These are phyloP conservation scores for Alternaria sp. DNA, from an alignment of 2,329 filamentous ascomycete species.

Conservation along the genomic window DNA sequence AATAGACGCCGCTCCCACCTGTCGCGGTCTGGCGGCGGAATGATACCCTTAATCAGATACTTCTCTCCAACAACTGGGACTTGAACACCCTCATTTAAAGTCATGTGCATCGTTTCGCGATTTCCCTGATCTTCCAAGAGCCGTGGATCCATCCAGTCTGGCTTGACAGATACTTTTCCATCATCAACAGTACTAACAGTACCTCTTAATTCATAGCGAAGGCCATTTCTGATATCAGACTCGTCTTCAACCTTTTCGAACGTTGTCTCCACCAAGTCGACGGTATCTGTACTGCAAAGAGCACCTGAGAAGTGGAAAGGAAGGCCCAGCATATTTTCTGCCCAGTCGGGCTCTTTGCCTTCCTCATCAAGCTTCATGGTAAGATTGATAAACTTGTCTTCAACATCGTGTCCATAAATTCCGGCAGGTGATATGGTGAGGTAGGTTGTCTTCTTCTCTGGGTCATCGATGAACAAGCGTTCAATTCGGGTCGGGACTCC, in stretches of 20 bases:
- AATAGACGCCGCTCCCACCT: too few species aligned
- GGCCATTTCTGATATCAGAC: fast-evolving
- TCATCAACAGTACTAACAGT: too few species aligned
- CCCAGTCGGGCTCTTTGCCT: neutral
- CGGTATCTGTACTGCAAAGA: neutral
- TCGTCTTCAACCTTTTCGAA: neutral
- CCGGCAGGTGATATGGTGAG: neutral
- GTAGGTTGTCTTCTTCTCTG: neutral
- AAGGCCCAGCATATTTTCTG: neutral
- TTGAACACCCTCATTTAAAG: neutral
- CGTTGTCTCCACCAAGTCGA: neutral
- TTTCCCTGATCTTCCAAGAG: too few species aligned
- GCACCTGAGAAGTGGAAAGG: neutral
- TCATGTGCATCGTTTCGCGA: neutral
- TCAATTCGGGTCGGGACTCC: neutral
- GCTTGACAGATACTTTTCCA: neutral
- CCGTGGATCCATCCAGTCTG: neutral
- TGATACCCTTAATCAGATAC: neutral
- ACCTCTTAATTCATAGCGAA: neutral
- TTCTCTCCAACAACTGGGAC: neutral
- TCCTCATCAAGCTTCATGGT: neutral
- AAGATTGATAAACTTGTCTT: too few species aligned
- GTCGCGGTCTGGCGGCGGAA: neutral
- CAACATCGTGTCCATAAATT: too few species aligned
- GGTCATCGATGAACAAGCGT: neutral